These are phyloP conservation scores for Tulasnella sp. DNA, from an alignment of 768 basidiomycete genomes.

Conservation along the genomic window DNA sequence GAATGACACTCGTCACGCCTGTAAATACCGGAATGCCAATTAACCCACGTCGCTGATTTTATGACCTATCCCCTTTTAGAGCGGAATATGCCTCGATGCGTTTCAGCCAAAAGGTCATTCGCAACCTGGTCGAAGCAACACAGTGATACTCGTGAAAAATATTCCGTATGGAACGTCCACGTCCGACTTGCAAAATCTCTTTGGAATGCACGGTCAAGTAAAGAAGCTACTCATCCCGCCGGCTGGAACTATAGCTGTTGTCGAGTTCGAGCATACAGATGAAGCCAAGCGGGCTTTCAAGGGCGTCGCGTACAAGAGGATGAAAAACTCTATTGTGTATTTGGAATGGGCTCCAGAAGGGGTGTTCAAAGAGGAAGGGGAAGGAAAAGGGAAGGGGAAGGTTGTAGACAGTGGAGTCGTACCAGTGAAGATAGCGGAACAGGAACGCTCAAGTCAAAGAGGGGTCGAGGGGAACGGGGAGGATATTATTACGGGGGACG, in stretches of 20 bases:
- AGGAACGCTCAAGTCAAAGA: constrained; percentile 33
- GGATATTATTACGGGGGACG: constrained; percentile 36
- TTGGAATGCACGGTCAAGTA: constrained; percentile 69
- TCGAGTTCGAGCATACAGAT: constrained; percentile 71
- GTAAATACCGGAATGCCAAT: constrained; percentile 34
- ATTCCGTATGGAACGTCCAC: constrained; percentile 85
- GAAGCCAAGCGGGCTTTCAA: constrained; percentile 75
- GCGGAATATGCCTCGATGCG: constrained; percentile 40
- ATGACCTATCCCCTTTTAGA: constrained; percentile 51
- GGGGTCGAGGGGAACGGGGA: neutral
- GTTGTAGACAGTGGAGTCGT: constrained; percentile 35
- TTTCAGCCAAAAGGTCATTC: constrained; percentile 40
- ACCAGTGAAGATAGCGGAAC: constrained; percentile 49
- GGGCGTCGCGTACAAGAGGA: constrained; percentile 77
- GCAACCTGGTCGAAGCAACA: constrained; percentile 53
- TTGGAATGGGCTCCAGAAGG: constrained; percentile 87
- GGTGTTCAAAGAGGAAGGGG: constrained; percentile 53
- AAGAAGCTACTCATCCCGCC: constrained; percentile 78
- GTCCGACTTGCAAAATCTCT: constrained; percentile 72
- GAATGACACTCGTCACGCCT: neutral
- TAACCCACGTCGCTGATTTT: constrained; percentile 57
- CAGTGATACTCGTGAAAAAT: constrained; percentile 89
- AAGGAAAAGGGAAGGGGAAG: neutral
- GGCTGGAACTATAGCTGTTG: constrained; percentile 87
- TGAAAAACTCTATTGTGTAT: constrained; percentile 88